These are phyloP conservation scores for Aspergillus affinis DNA, from an alignment of 495 filamentous ascomycete species.

Conservation along the genomic window DNA sequence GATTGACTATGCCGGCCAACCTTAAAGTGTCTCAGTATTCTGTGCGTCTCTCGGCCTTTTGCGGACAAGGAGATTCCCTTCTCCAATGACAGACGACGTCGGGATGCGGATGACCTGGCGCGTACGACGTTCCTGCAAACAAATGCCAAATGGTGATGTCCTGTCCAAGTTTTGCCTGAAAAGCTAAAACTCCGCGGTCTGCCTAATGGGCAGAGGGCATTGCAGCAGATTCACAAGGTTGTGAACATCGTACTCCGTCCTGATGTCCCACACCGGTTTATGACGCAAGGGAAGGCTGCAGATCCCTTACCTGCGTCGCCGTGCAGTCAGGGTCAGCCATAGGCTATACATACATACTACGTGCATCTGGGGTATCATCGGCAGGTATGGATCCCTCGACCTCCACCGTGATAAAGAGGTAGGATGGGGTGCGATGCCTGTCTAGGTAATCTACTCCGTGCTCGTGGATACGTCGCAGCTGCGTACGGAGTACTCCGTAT, in stretches of 20 bases:
- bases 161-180: slow-evolving; percentile 3
- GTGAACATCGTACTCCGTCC: background rate
- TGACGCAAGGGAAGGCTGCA: slow-evolving; percentile 10
- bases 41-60: slow-evolving; percentile 10
- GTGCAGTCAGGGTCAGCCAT: background rate
- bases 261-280: background rate
- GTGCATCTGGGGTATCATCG: background rate
- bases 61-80: slow-evolving; percentile 7
- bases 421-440: background rate
- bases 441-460: background rate
- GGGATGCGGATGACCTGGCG: slow-evolving; percentile 10
- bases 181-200: background rate
- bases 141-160: background rate
- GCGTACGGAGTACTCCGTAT: too few species aligned
- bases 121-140: slow-evolving; percentile 1
- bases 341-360: background rate
- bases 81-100: slow-evolving; percentile 10
- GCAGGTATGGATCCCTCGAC: background rate
- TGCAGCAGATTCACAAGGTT: background rate
- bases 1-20: slow-evolving; percentile 16
- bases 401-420: background rate
- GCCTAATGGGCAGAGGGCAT: background rate
- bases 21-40: slow-evolving; percentile 14
- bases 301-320: background rate
- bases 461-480: background rate